Percentiles rank a stretch among this genome's conserved stretches.
phyloP scores from a whole-genome alignment of 1,284 basidiomycete species.

The Thelephora terrestris region DNA sequence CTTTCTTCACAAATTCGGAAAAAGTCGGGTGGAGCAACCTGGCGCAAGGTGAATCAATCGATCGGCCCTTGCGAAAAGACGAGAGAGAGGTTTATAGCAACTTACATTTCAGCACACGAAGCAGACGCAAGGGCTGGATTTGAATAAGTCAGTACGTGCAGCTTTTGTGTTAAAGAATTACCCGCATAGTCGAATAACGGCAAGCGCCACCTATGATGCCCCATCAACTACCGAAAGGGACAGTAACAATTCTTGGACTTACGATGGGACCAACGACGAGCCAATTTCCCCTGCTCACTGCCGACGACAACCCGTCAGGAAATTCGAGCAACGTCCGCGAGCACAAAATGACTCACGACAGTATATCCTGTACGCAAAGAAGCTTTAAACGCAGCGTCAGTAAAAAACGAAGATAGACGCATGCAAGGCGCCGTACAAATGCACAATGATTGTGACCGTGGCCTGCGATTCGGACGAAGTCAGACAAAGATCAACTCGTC shows the following conservation, averaged over 20 bases:
- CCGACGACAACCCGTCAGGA: neutral
- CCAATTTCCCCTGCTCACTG: constrained; percentile 19
- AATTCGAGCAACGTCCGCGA: neutral
- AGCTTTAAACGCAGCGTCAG: constrained; percentile 6
- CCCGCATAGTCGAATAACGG: neutral
- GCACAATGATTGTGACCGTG: constrained; percentile 15
- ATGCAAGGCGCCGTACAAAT: constrained; percentile 10
- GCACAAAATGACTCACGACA: constrained; percentile 9
- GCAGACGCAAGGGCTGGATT: too few relatives aligned
- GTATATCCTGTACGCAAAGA: constrained; percentile 15
- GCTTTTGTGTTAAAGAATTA: neutral
- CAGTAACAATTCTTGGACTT: constrained; percentile 1
- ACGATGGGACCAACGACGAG: constrained; percentile 14
- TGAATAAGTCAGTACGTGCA: neutral
- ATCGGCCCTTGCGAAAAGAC: too few relatives aligned
- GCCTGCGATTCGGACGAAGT: constrained; percentile 7
- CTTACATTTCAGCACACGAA: too few relatives aligned
- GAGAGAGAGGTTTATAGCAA: too few relatives aligned
- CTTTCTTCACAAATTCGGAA: too few relatives aligned
- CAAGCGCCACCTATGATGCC: neutral
- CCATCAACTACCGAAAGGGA: neutral
- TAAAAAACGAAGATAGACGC: neutral
- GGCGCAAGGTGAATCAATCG: too few relatives aligned
- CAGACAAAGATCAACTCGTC: neutral
- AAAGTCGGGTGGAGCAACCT: too few relatives aligned